phyloP scores from a whole-genome alignment of 495 filamentous ascomycete species.

The Neurospora pannonica region DNA sequence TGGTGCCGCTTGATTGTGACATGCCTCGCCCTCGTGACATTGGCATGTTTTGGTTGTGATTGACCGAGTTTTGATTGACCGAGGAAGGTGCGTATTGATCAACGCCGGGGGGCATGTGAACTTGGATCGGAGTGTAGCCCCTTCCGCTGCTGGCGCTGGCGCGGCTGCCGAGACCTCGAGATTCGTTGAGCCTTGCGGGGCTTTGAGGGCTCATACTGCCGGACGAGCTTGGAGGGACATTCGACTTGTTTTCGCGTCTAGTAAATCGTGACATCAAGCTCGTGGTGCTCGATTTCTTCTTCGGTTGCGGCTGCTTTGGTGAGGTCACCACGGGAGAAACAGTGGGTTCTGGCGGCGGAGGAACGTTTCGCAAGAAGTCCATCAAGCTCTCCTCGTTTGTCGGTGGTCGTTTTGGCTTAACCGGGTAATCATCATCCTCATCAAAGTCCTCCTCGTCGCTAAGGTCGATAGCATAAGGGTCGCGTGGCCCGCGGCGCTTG shows the following conservation, averaged over 20 bases:
- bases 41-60: slow-evolving; percentile 1
- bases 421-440: slow-evolving; percentile 26
- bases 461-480: slow-evolving; percentile 86
- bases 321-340: slow-evolving; percentile 27
- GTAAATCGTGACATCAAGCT: slow-evolving; percentile 56
- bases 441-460: slow-evolving; percentile 70
- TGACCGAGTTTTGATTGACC: slow-evolving; percentile 3
- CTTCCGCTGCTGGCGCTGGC: slow-evolving; percentile 14
- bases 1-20: not conserved
- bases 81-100: slow-evolving; percentile 19
- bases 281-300: slow-evolving; percentile 52
- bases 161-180: slow-evolving; percentile 24
- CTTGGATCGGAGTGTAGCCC: slow-evolving; percentile 39
- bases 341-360: slow-evolving; percentile 55
- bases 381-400: slow-evolving; percentile 64
- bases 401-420: slow-evolving; percentile 23
- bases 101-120: slow-evolving; percentile 25
- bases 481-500: slow-evolving; percentile 67
- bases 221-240: not conserved
- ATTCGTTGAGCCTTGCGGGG: slow-evolving; percentile 19
- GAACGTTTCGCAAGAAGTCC: slow-evolving; percentile 79
- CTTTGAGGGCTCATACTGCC: slow-evolving; percentile 2
- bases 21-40: not conserved
- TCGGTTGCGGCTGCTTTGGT: slow-evolving; percentile 28
- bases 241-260: slow-evolving; percentile 24